Evolutionary conservation across 176 grass and related monocot species (phyloP), one percentile per base, ranked within the genome.

Genomic region (Oryza glumipatula): DNA sequence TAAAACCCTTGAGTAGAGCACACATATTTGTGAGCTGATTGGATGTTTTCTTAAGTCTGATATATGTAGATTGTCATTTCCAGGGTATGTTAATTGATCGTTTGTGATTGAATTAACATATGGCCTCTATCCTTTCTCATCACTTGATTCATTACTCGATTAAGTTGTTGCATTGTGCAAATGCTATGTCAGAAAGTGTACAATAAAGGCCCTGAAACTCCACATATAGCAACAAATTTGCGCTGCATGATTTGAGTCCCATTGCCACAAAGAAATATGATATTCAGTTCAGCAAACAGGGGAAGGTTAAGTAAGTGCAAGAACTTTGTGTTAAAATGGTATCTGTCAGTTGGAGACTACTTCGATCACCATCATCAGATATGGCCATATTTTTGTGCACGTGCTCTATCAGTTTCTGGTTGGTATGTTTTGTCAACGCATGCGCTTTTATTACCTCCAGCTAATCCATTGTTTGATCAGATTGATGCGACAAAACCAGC

Each of bases 401-500:
- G 14, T 4, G 60, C 33, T 86, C 44, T 33, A 17, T 67, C 74
- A 71, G 68, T 7, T 58, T 11, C 63, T 66, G 26, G 43, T 7
- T 41, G 39, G 7, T 28, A 77, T 73, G 38, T 22, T 79, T 86
- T 77, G 43, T 83, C 17, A 0, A 65, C 56, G 38, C 49, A 76
- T 2, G 26, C 13, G 60, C 14, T 36, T 71, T 84, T 79, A 64
- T 78, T 82, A 76, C 45, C 38, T 90, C 48, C 33, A 61, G 12
- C 12, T 81, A 46, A 85, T 24, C 70, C 30, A 61, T 76, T 56
- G 3, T 86, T 74, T 91, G n/a, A 33, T 71, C 65, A 93, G 88
- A 83, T 89, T 67, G 72, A 87, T 89, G 84, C 80, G 48, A 82
- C 74, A 80, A 93, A 93, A 49, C 66, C 80, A 74, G 56, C 86